phyloP scores from a whole-genome alignment of 2,329 filamentous ascomycete species.

The Hirsutella rhossiliensis region DNA sequence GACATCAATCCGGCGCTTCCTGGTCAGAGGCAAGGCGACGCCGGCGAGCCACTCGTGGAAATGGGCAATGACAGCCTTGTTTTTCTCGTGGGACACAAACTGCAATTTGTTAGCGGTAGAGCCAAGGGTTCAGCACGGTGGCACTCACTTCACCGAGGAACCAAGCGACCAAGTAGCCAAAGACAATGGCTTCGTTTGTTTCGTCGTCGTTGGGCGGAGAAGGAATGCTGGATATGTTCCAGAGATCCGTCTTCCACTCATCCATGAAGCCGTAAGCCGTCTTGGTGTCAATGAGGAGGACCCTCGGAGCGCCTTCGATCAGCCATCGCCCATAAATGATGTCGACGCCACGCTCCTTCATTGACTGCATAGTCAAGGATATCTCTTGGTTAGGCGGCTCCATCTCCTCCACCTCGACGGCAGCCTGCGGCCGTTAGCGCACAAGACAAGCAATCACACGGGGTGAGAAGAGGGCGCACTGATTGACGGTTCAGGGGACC shows the following conservation, averaged over 20 bases:
- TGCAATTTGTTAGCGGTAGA: slow-evolving; percentile 21
- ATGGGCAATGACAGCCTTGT: slow-evolving; percentile 86
- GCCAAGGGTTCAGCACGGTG: neutral
- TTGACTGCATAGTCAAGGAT: slow-evolving; percentile 72
- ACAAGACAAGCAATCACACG: slow-evolving; percentile 1
- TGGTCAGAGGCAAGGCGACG: slow-evolving; percentile 81
- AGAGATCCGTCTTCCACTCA: slow-evolving; percentile 95
- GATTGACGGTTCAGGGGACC: slow-evolving; percentile 87
- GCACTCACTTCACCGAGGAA: slow-evolving; percentile 81
- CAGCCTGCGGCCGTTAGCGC: slow-evolving; percentile 45
- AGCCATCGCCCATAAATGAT: slow-evolving; percentile 94
- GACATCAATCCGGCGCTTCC: slow-evolving; percentile 88
- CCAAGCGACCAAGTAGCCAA: slow-evolving; percentile 95
- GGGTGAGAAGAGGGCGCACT: slow-evolving; percentile 35
- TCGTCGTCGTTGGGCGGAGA: slow-evolving; percentile 84
- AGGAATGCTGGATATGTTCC: slow-evolving; percentile 88
- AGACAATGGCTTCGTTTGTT: slow-evolving; percentile 95
- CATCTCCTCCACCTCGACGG: slow-evolving; percentile 94
- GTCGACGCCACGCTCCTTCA: slow-evolving; percentile 83
- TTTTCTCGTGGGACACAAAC: slow-evolving; percentile 91
- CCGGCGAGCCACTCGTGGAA: slow-evolving; percentile 98
- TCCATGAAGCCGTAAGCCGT: slow-evolving; percentile 84
- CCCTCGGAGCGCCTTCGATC: slow-evolving; percentile 89
- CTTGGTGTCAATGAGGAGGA: slow-evolving; percentile 88
- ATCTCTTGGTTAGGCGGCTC: slow-evolving; percentile 73